Evolutionary conservation across 805 yeast species (phyloP), one percentile per base, ranked within the genome.

Genomic region (Wickerhamomyces sydowiorum): DNA sequence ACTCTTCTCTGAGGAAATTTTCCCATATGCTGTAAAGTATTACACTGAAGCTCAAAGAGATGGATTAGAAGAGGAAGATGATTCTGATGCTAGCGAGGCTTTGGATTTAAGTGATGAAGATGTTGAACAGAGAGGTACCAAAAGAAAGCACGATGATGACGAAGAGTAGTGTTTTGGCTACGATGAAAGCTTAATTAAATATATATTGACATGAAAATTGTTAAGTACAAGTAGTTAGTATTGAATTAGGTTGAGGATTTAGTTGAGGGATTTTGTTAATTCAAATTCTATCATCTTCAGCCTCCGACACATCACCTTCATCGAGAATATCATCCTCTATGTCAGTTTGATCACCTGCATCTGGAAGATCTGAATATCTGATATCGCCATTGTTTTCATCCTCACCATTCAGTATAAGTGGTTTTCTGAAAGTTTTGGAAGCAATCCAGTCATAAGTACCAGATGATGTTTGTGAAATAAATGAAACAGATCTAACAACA

Each of bases 21-120:
- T 76, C 57, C 96, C 96, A 13, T 80, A 81, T 51, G 93, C 96
- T 4, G 80, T 87, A 20, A 86, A 83, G 52, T 83, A 86, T 57
- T 91, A 82, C 53, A 80, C 86, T 7, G 80, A 81, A 54, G 89
- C 90, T 1, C 77, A 75, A 51, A 67, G 80, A 49, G 84, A 86
- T 38, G 78, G 75, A 0, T 55, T 70, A 4, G 76, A 75, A 33
- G 80, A 72, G 21, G 82, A 78, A 41, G 71, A 72, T 2, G 76
- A 67, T 19, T 78, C 73, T 39, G 75, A 69, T 19, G 72, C 68
- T 31, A 75, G 80, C 49, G 83, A 72, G 29, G 80, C 75, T n/a
- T 76, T 73, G 28, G 72, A 65, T 38, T 37, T 56, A 8, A 53
- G 56, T 39, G 65, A 62, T 10, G 53, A 58, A 17, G 53, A 50